Conservation (phyloP, 805 yeast species). For the Wickerhamomyces kurtzmanii region DNA sequence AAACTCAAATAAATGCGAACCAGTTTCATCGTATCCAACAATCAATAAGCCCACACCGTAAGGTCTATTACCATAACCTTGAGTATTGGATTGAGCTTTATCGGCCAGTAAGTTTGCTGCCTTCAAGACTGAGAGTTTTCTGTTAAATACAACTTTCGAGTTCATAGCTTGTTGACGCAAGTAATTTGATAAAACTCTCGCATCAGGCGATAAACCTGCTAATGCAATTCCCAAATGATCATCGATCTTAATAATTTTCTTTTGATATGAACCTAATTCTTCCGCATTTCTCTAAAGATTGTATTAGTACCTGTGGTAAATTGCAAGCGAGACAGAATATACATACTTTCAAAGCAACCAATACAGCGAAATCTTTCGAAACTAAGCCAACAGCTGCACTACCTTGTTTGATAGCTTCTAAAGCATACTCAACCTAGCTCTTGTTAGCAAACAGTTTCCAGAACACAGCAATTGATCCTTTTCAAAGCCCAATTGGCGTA, state of each 20-base stretch:
- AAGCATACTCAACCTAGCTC: slow-evolving; percentile 59
- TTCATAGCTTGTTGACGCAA: slow-evolving; percentile 88
- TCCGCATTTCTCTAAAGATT: slow-evolving; percentile 87
- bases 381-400: slow-evolving; percentile 93
- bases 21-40: slow-evolving; percentile 87
- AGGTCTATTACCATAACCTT: slow-evolving; percentile 92
- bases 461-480: slow-evolving; percentile 2
- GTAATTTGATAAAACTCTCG: slow-evolving; percentile 83
- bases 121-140: slow-evolving; percentile 73
- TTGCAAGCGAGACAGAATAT: neutral
- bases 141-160: slow-evolving; percentile 73
- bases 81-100: slow-evolving; percentile 96
- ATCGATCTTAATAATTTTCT: slow-evolving; percentile 85
- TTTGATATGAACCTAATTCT: slow-evolving; percentile 94
- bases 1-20: slow-evolving; percentile 90
- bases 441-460: neutral
- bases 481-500: slow-evolving; percentile 6
- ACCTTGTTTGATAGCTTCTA: slow-evolving; percentile 96
- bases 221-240: slow-evolving; percentile 90
- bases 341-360: slow-evolving; percentile 71
- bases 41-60: slow-evolving; percentile 94
- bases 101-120: slow-evolving; percentile 87
- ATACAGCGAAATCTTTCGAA: slow-evolving; percentile 78
- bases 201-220: slow-evolving; percentile 98
- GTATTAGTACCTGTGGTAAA: slow-evolving; percentile 3